Percentiles rank a stretch among this genome's conserved stretches.
phyloP scores from a whole-genome alignment of 2,329 filamentous ascomycete species.

The Scortechinia acanthostroma region DNA sequence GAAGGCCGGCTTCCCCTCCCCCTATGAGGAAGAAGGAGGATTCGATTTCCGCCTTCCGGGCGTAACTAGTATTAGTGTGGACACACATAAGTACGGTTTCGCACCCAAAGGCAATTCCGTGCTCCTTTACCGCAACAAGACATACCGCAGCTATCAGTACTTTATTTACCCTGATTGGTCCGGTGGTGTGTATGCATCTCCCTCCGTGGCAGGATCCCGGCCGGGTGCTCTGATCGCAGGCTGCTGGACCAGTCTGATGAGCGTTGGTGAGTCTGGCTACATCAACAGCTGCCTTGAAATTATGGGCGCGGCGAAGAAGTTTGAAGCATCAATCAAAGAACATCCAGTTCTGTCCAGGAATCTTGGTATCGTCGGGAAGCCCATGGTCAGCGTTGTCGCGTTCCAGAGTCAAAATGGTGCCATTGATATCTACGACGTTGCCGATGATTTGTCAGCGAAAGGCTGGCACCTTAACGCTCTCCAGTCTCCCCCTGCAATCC shows the following conservation, averaged over 20 bases:
- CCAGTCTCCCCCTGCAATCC: slow-evolving; percentile 84
- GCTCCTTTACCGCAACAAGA: slow-evolving; percentile 76
- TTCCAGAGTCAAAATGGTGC: slow-evolving; percentile 63
- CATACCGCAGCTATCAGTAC: slow-evolving; percentile 84
- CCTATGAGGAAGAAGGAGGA: slow-evolving; percentile 28
- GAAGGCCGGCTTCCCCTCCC: slow-evolving; percentile 83
- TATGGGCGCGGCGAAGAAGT: slow-evolving; percentile 77
- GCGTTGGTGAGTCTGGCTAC: slow-evolving; percentile 80
- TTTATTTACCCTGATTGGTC: slow-evolving; percentile 93
- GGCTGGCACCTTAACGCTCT: slow-evolving; percentile 96
- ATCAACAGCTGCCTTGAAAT: slow-evolving; percentile 80
- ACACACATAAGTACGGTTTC: slow-evolving; percentile 98
- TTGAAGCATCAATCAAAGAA: slow-evolving; percentile 67
- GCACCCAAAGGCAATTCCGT: slow-evolving; percentile 96
- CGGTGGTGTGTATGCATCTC: slow-evolving; percentile 90
- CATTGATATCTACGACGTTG: slow-evolving; percentile 90
- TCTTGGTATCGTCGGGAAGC: slow-evolving; percentile 74
- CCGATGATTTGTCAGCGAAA: slow-evolving; percentile 74
- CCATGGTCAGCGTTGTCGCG: slow-evolving; percentile 82
- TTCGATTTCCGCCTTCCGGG: slow-evolving; percentile 94
- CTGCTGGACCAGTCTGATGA: slow-evolving; percentile 90
- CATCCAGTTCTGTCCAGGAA: slow-evolving; percentile 65
- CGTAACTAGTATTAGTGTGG: slow-evolving; percentile 90
- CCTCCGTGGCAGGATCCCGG: slow-evolving; percentile 82
- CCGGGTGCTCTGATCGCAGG: slow-evolving; percentile 91